These are phyloP conservation scores for Pneumocystis jirovecii DNA, from an alignment of 1,139 yeast species.

Conservation along the genomic window DNA sequence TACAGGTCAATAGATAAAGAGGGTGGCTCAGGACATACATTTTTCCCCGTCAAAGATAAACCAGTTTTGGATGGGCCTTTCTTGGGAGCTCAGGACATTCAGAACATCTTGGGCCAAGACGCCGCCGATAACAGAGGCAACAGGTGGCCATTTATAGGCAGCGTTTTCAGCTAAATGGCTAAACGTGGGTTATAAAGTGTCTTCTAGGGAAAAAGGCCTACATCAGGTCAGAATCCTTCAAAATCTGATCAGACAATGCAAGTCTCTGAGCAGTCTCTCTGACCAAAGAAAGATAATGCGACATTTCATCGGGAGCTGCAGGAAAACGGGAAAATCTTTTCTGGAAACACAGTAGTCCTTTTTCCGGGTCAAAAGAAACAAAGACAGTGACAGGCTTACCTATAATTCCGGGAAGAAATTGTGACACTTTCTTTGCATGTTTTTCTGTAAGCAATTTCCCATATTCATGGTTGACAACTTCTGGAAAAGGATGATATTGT, in stretches of 20 bases:
- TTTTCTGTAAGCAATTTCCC: conserved; percentile 6
- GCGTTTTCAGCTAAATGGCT: conserved; percentile 33
- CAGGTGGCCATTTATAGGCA: conserved; percentile 46
- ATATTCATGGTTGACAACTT: conserved; percentile 4
- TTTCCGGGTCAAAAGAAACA: background rate
- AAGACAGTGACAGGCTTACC: background rate
- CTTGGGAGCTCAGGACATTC: conserved; percentile 60
- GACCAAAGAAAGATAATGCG: background rate
- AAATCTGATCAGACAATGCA: background rate
- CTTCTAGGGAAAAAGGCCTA: conserved; percentile 4
- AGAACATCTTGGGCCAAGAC: conserved; percentile 81
- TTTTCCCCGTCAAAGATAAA: conserved; percentile 56
- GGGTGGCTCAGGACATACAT: background rate
- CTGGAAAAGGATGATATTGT: background rate
- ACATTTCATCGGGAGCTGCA: background rate
- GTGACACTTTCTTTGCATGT: conserved; percentile 15
- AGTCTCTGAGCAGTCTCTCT: background rate
- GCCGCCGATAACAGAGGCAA: conserved; percentile 83
- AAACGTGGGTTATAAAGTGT: conserved; percentile 23
- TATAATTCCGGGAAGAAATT: conserved; percentile 9
- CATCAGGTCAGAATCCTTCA: conserved; percentile 5
- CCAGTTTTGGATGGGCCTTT: conserved; percentile 70
- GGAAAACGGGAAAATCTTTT: background rate
- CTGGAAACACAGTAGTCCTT: background rate
- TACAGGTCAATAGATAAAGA: background rate